Conservation (phyloP, 257 asterid genomes). For the Scutellaria baicalensis region DNA sequence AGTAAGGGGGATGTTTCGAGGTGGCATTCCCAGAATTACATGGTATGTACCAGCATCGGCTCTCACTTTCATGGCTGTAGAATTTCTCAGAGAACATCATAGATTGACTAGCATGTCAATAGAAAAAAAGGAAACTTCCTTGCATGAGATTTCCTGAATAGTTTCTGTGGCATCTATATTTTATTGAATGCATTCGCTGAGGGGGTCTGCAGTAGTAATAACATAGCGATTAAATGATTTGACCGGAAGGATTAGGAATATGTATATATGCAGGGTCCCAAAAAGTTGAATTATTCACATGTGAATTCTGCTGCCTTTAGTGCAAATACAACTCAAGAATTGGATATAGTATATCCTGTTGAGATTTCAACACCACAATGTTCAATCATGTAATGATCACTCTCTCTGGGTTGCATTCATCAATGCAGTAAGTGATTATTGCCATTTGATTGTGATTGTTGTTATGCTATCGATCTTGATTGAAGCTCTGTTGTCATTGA, state of each 20-base stretch:
- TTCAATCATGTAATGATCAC: too few relatives aligned
- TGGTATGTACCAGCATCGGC: constrained; percentile 90
- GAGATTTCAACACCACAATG: too few relatives aligned
- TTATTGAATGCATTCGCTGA: not conserved
- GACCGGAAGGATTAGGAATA: not conserved
- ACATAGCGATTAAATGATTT: not conserved
- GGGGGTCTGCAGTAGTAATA: not conserved
- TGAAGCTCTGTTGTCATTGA: too few relatives aligned
- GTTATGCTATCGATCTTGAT: too few relatives aligned
- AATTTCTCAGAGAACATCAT: constrained; percentile 56
- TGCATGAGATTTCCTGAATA: constrained; percentile 45
- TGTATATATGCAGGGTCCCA: not conserved
- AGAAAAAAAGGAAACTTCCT: constrained; percentile 48
- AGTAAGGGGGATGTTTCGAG: constrained; percentile 61
- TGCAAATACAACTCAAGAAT: not conserved
- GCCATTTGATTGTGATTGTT: too few relatives aligned
- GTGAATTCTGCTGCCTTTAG: not conserved
- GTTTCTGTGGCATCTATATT: not conserved
- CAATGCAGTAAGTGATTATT: not conserved
- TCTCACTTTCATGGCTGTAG: constrained; percentile 82
- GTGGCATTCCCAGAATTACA: constrained; percentile 58
- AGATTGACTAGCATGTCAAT: constrained; percentile 40
- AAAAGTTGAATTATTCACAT: not conserved
- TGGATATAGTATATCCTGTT: not conserved
- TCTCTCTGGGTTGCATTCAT: not conserved